phyloP scores from a whole-genome alignment of 2,329 filamentous ascomycete genomes.

The Trichophyton mentagrophytes region DNA sequence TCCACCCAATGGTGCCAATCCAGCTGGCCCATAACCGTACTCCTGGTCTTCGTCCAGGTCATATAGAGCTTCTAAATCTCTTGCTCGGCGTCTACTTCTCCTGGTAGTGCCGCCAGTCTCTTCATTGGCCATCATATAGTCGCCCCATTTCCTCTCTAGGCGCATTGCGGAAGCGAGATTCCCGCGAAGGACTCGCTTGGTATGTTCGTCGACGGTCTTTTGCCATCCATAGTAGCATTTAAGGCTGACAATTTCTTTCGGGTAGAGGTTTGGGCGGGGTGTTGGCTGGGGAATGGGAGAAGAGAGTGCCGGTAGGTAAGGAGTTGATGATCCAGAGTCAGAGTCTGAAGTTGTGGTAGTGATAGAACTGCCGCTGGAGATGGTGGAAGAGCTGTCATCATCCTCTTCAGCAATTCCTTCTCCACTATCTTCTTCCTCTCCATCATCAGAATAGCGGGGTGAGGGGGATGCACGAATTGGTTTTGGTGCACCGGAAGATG shows the following conservation, averaged over 20 bases:
- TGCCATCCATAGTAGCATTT: conserved; percentile 96
- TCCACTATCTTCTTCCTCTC: background rate
- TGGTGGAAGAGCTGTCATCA: background rate
- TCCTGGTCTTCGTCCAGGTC: conserved; percentile 56
- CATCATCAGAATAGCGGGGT: background rate
- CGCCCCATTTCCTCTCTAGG: conserved; percentile 83
- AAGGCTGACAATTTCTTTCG: conserved; percentile 66
- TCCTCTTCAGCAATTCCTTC: background rate
- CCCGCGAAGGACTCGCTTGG: conserved; percentile 66
- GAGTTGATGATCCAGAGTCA: background rate
- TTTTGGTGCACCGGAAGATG: conserved; percentile 23
- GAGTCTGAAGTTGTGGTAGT: background rate
- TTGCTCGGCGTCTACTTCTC: conserved; percentile 59
- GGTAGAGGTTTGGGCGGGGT: conserved; percentile 40
- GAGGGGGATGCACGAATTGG: conserved; percentile 15
- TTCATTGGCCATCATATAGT: conserved; percentile 85
- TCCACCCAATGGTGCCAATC: conserved; percentile 29
- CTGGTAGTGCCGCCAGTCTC: conserved; percentile 48
- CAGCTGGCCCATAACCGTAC: conserved; percentile 22
- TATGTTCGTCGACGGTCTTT: conserved; percentile 87
- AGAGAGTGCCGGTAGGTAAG: background rate
- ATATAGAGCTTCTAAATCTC: conserved; percentile 69
- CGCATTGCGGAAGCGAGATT: conserved; percentile 61
- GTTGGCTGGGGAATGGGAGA: background rate
- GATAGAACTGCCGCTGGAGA: conserved; percentile 5